Percentiles rank a stretch among this genome's conserved stretches.
phyloP scores from a whole-genome alignment of 148 eudicot species.

The Dianthus caryophyllus region DNA sequence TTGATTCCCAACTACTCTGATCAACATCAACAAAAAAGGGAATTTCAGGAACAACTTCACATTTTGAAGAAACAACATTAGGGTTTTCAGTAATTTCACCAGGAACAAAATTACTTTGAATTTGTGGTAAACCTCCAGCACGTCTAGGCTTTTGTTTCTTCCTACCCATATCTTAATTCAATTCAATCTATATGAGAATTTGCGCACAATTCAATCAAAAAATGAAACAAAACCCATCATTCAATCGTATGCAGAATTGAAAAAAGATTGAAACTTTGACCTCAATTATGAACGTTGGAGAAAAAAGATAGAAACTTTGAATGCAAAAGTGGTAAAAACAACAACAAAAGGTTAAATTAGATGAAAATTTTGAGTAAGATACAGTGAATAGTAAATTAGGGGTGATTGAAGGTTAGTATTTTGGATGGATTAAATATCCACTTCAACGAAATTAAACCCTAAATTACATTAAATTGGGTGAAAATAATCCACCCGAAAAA shows the following conservation, averaged over 20 bases:
- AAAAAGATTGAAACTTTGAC: background rate
- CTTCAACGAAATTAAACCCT: too few relatives aligned
- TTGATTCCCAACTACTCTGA: conserved; percentile 16
- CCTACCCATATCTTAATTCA: conserved; percentile 50
- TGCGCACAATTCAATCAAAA: conserved; percentile 4
- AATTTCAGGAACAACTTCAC: conserved; percentile 27
- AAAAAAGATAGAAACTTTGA: background rate
- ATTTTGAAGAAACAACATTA: conserved; percentile 15
- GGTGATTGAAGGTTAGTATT: background rate
- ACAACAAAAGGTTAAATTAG: background rate
- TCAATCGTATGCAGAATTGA: background rate
- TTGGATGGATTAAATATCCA: too few relatives aligned
- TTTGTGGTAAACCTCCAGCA: conserved; percentile 37
- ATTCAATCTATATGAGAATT: background rate
- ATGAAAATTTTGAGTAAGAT: background rate
- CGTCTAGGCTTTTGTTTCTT: conserved; percentile 61
- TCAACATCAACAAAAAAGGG: conserved; percentile 60
- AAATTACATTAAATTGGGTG: too few relatives aligned
- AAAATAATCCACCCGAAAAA: too few relatives aligned
- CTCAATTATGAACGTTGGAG: background rate
- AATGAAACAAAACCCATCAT: background rate
- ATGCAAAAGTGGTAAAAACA: background rate
- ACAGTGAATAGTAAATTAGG: background rate
- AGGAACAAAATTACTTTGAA: conserved; percentile 14
- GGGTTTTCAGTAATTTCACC: conserved; percentile 26